phyloP scores from a whole-genome alignment of 129 eudicot genomes.

The Flaveria bidentis region DNA sequence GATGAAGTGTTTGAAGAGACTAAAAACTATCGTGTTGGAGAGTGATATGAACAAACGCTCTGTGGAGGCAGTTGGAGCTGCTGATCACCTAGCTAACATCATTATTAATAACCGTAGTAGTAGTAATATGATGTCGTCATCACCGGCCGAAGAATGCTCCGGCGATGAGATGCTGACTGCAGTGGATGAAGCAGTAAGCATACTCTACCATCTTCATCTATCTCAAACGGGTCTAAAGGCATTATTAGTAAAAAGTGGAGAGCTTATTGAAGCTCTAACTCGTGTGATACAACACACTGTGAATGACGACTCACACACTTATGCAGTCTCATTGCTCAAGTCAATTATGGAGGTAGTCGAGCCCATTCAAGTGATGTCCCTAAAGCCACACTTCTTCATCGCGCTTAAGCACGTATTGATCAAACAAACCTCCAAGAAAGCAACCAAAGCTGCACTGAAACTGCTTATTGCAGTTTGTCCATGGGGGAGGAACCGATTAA shows the following conservation, averaged over 20 bases:
- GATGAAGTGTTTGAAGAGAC: conserved; percentile 36
- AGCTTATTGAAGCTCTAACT: conserved; percentile 39
- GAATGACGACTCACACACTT: conserved; percentile 47
- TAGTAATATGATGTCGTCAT: background rate
- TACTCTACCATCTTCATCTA: conserved; percentile 44
- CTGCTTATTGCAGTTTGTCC: conserved; percentile 41
- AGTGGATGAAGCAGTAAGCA: conserved; percentile 40
- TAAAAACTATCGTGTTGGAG: conserved; percentile 46
- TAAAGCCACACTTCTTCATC: conserved; percentile 36
- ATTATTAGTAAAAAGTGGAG: conserved; percentile 27
- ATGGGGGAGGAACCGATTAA: conserved; percentile 58
- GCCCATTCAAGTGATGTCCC: conserved; percentile 35
- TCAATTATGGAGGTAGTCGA: conserved; percentile 53
- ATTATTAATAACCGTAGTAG: conserved; percentile 26
- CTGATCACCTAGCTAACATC: conserved; percentile 41
- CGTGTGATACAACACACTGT: conserved; percentile 42
- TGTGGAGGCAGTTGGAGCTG: conserved; percentile 55
- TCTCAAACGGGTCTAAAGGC: conserved; percentile 44
- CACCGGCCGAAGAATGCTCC: conserved; percentile 1
- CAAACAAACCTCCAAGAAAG: conserved; percentile 44
- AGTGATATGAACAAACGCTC: conserved; percentile 52
- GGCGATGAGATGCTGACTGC: conserved; percentile 6
- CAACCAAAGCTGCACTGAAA: conserved; percentile 54
- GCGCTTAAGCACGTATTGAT: conserved; percentile 39
- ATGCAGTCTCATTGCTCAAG: conserved; percentile 46